A percentile compares a stretch with the other conserved stretches of the same genome.
phyloP scores from a whole-genome alignment of 2,329 filamentous ascomycete genomes.

The Clonostachys chloroleuca region DNA sequence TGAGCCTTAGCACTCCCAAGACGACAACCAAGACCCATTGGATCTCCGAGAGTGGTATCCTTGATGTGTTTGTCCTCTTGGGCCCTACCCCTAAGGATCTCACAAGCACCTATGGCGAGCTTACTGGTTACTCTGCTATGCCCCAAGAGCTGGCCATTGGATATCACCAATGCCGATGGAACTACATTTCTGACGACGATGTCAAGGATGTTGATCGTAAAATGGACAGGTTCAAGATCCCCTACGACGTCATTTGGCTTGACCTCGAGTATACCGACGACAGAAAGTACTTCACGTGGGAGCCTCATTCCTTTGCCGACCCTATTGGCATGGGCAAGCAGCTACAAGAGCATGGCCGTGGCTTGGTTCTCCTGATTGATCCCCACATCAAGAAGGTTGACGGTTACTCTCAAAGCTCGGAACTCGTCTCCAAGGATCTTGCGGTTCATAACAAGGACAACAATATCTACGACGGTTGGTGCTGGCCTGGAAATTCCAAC shows the following conservation, averaged over 20 bases:
- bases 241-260: conserved; percentile 98
- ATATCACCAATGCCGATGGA: conserved; percentile 98
- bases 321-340: conserved; percentile 86
- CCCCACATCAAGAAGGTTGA: conserved; percentile 95
- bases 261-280: conserved; percentile 97
- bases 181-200: conserved; percentile 95
- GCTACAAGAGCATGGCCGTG: conserved; percentile 78
- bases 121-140: conserved; percentile 87
- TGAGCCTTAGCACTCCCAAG: conserved; percentile 68
- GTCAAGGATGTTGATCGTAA: conserved; percentile 95
- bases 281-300: conserved; percentile 98
- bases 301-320: conserved; percentile 80
- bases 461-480: conserved; percentile 92
- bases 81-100: conserved; percentile 83
- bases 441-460: conserved; percentile 88
- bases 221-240: conserved; percentile 92
- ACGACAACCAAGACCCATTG: conserved; percentile 88
- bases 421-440: conserved; percentile 79
- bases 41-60: conserved; percentile 86
- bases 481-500: conserved; percentile 95
- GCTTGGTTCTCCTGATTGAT: conserved; percentile 92
- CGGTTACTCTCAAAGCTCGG: conserved; percentile 70
- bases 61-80: conserved; percentile 93
- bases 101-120: conserved; percentile 76
- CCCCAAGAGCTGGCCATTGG: conserved; percentile 89